Base-by-base conservation (phyloP, 305 asterid genomes). In the Petunia hybrid region DNA sequence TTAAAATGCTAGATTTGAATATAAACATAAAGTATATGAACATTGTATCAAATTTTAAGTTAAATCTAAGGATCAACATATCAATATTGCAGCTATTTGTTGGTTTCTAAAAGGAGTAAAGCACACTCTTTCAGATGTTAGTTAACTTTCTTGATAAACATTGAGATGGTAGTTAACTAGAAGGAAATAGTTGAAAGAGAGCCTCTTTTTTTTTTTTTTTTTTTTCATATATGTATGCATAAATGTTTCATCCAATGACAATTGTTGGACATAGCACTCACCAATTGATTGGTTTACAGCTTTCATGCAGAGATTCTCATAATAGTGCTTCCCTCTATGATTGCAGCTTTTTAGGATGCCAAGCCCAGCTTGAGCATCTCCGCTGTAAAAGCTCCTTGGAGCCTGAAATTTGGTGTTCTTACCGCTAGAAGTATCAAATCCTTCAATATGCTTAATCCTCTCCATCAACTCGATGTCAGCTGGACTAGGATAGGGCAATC, bases 221-320 rank as follows among this genome's bases (percentile, higher is more conserved):
- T n/a, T n/a, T n/a, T n/a, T n/a, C n/a, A n/a, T n/a, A n/a, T n/a
- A n/a, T n/a, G n/a, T n/a, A n/a, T n/a, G n/a, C n/a, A 46, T 5
- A 70, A 13, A 13, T 51, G 14, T 35, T 51, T 13, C 31, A 64
- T 78, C 38, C 51, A 6, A 78, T 13, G 46, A 36, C 64, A 8
- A 51, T 4, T 48, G 57, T 13, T 45, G 77, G 77, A 16, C 38
- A n/a, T 41, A 66, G 57, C 35, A 85, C 92, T 81, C 84, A 96
- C 99, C 99, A 80, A 96, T 91, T 35, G 97, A 96, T 83, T 96
- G 99, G 84, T 96, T 96, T 22, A 94, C 95, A 67, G 99, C 98
- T 91, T 96, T 96, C 95, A 94, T 91, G 93, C 99, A 96, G 80
- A 96, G 95, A 90, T 94, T 96, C 85, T 96, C 99, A 6, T 96